Evolutionary conservation across 2,329 filamentous ascomycete species (phyloP), one percentile per base, ranked within the genome.

Genomic region (Colletotrichum trifolii): DNA sequence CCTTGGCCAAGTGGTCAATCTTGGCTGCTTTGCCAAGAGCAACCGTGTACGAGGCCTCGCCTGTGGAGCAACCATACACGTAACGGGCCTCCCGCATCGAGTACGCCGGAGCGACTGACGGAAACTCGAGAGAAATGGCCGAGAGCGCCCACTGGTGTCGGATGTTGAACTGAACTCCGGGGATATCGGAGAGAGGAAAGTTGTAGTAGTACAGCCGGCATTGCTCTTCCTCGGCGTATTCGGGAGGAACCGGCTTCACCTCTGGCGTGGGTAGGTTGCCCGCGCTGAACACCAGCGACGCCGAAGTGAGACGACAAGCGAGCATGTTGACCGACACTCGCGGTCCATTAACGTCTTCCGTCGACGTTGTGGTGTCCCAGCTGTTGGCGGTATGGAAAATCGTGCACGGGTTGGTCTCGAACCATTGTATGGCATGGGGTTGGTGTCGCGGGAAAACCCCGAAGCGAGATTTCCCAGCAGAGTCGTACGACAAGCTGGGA

Each of bases 311-410:
- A 4, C 90, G 85, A 68, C 90, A 92, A 2, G 85, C 86, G 1
- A 92, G 79, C 71, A 92, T 83, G 70, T 89, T 88, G 5, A 92
- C 87, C 1, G 81, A 68, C 2, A 71, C 34, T 13, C 75, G 66
- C 2, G 74, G 68, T 5, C 47, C 47, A 17, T 63, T 57, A 11
- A 13, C 6, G 6, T 63, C 59, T 4, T n/a, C 8, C 5, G 25
- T 8, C 8, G 47, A 10, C 8, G 42, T 43, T 8, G 34, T 2
- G 4, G 83, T 81, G 56, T 91, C 88, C 90, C 90, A 93, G 2
- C 86, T 86, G 69, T 91, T 92, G 1, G 88, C 90, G 0, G 89
- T 91, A 70, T 92, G 90, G 67, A 92, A 91, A 48, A 92, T 90
- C 69, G 88, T 88, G 70, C 88, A 92, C 6, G 87, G 81, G 10